Evolutionary conservation across 805 yeast species (phyloP).

Genomic region (Wickerhamomyces chaumierensis): DNA sequence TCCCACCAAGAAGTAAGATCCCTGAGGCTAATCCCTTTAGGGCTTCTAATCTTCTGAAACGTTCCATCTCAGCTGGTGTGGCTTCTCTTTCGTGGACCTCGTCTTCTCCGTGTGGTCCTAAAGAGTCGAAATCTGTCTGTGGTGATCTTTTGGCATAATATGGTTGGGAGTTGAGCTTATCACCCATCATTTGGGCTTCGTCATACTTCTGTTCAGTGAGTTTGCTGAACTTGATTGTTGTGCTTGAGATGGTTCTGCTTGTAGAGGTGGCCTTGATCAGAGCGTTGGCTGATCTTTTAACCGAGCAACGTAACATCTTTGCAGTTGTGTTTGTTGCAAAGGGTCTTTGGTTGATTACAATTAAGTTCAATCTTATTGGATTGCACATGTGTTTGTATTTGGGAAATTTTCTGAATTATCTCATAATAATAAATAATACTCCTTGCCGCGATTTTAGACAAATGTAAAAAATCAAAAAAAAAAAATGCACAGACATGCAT

Average conservation of each 20-base stretch:
- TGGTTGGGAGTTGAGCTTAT: constrained; percentile 14
- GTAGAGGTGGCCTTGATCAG: no score
- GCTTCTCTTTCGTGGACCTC: constrained; percentile 5
- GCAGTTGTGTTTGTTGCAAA: no score
- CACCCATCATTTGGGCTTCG: constrained; percentile 22
- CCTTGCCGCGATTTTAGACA: no score
- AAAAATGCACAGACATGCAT: no score
- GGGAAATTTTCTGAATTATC: no score
- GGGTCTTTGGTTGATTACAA: no score
- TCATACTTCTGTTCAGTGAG: constrained; percentile 21
- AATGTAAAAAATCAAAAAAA: no score
- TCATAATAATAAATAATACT: no score
- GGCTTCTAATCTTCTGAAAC: constrained; percentile 10
- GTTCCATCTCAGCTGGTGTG: constrained; percentile 10
- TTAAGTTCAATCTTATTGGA: no score
- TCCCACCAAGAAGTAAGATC: constrained; percentile 8
- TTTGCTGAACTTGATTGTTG: not conserved
- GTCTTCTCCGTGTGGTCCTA: constrained; percentile 2
- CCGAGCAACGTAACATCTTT: no score
- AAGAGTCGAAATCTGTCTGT: not conserved
- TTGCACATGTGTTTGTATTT: no score
- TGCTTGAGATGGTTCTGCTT: not conserved
- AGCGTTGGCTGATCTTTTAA: no score
- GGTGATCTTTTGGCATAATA: constrained; percentile 21
- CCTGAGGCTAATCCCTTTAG: constrained; percentile 11